phyloP scores from a whole-genome alignment of 2,329 filamentous ascomycete species.

The Sclerotiophoma versabilis region DNA sequence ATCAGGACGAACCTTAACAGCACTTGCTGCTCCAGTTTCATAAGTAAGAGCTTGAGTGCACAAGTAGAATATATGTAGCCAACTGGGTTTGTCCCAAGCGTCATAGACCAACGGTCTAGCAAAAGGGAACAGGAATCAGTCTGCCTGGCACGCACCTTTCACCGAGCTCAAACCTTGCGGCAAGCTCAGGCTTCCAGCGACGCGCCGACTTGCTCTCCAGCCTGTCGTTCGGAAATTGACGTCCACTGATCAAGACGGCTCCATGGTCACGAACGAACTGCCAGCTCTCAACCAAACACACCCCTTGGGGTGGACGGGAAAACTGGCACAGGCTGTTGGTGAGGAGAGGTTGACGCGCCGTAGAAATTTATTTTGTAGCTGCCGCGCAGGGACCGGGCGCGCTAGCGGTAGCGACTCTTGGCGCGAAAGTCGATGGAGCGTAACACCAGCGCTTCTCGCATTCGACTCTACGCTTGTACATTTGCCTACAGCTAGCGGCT shows the following conservation, averaged over 20 bases:
- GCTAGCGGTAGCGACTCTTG: slow-evolving; percentile 33
- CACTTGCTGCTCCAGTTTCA: neutral
- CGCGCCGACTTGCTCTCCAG: slow-evolving; percentile 77
- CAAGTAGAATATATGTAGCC: slow-evolving; percentile 65
- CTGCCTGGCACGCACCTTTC: slow-evolving; percentile 43
- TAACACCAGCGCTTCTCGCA: neutral
- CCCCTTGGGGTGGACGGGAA: slow-evolving; percentile 67
- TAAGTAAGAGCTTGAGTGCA: neutral
- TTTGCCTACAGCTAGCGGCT: no score
- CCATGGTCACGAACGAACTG: slow-evolving; percentile 78
- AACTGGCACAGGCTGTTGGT: slow-evolving; percentile 82
- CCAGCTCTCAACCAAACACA: slow-evolving; percentile 79
- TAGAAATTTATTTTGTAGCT: slow-evolving; percentile 42
- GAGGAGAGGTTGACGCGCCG: slow-evolving; percentile 44
- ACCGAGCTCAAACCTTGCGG: slow-evolving; percentile 50
- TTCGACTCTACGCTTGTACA: no score
- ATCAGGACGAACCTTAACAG: neutral
- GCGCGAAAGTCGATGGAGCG: slow-evolving; percentile 7
- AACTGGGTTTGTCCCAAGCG: slow-evolving; percentile 86
- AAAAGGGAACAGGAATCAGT: slow-evolving; percentile 68
- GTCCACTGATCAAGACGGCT: slow-evolving; percentile 78
- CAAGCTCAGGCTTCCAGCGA: slow-evolving; percentile 60
- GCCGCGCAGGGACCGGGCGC: slow-evolving; percentile 13
- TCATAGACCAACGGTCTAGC: slow-evolving; percentile 90
- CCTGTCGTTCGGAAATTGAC: slow-evolving; percentile 95